phyloP scores from a whole-genome alignment of 306 rosid species.

The Quercus cerris region DNA sequence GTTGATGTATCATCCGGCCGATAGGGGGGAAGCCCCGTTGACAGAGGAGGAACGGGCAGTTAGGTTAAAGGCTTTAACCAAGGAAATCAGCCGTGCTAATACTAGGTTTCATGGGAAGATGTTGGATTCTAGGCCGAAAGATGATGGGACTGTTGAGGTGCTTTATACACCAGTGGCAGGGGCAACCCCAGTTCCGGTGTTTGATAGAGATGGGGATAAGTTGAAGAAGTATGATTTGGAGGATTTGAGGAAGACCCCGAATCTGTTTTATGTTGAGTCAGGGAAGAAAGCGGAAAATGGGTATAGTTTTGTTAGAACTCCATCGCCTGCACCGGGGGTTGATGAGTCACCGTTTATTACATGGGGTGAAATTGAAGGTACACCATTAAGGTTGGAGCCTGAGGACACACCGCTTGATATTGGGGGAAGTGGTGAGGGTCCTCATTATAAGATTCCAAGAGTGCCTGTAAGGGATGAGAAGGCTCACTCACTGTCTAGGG shows the following conservation, averaged over 20 bases:
- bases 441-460: conserved; percentile 76
- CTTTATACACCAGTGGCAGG: conserved; percentile 81
- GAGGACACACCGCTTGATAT: conserved; percentile 88
- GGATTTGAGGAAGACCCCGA: conserved; percentile 89
- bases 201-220: conserved; percentile 65
- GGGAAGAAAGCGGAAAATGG: conserved; percentile 82
- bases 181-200: conserved; percentile 58
- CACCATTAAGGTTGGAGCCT: conserved; percentile 81
- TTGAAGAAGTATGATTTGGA: conserved; percentile 93
- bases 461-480: conserved; percentile 78
- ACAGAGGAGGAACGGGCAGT: conserved; percentile 73
- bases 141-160: conserved; percentile 70
- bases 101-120: conserved; percentile 81
- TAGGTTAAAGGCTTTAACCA: conserved; percentile 72
- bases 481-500: conserved; percentile 92
- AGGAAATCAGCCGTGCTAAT: conserved; percentile 61
- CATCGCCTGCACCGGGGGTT: conserved; percentile 91
- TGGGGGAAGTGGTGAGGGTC: conserved; percentile 84
- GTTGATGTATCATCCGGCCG: conserved; percentile 93
- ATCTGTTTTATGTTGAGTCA: conserved; percentile 74
- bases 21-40: conserved; percentile 79
- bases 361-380: conserved; percentile 97
- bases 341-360: conserved; percentile 90
- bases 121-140: conserved; percentile 75
- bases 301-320: conserved; percentile 79